Evolutionary conservation across 164 flowering plant genomes (phyloP).

Genomic region (Vitis rupestris): DNA sequence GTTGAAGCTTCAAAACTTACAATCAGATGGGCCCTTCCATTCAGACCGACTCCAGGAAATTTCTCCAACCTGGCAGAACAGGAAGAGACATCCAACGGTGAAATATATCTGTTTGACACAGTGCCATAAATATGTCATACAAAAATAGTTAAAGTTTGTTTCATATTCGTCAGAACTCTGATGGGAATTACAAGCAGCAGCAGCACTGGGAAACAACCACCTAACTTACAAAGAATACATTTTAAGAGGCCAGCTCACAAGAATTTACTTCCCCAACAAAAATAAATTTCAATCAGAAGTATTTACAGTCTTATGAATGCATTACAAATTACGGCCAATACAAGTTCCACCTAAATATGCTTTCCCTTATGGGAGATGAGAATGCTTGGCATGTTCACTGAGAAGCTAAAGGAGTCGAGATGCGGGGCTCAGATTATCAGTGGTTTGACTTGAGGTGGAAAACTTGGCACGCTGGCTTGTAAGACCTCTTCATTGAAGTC

Average conservation of each 20-base stretch:
- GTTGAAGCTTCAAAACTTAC: too few species aligned
- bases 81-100: too few species aligned
- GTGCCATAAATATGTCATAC: not conserved
- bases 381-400: conserved; percentile 6
- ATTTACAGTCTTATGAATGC: too few species aligned
- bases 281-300: too few species aligned
- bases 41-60: too few species aligned
- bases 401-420: not conserved
- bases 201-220: not conserved
- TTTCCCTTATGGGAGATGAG: conserved; percentile 14
- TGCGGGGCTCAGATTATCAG: conserved; percentile 18
- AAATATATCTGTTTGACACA: not conserved
- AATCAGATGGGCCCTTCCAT: too few species aligned
- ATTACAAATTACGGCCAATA: not conserved
- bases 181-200: not conserved
- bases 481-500: conserved; percentile 56
- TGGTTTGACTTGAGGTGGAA: conserved; percentile 69
- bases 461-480: conserved; percentile 70
- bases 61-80: too few species aligned
- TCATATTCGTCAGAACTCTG: not conserved
- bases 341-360: not conserved
- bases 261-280: not conserved
- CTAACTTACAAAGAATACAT: not conserved
- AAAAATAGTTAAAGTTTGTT: not conserved
- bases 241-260: not conserved